Base-by-base conservation (phyloP, 169 alveolate species). In the Plasmodium vinckei region DNA sequence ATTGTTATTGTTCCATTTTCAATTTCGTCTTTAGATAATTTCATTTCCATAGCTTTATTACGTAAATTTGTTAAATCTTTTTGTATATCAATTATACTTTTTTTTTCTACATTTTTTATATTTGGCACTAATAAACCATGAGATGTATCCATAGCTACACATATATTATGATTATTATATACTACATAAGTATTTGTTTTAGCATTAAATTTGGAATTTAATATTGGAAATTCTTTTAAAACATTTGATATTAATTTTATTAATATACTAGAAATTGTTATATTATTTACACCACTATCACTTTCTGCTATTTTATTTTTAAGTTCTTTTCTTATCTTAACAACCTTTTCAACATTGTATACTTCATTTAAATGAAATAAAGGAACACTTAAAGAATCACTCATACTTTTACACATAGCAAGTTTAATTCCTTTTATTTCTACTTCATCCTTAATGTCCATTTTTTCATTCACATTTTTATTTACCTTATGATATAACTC, bases 91-190 rank as follows among this genome's bases (percentile, higher is more conserved):
- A 96, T 60, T 27, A 98, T 88, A 54, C 95, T 90, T 88, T 95
- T 89, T 67, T 95, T 94, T 73, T 97, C 94, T 19, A 97, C 98
- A 89, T 95, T 94, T 87, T 97, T 97, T 53, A 98, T 94, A 87
- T 95, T 96, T 10, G 99, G 99, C 21, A 97, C 99, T 53, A 97
- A 94, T 59, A 98, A 92, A 12, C 99, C 99, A 71, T 93, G 87
- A 17, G 97, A 96, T 5, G 98, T 93, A 72, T 96, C 99, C 57
- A 98, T 94, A 5, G 99, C 99, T 56, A 98, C 91, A 56, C 97
- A 90, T 70, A 98, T 92, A 91, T 98, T 97, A 94, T 98, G 99
- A 56, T 93, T 95, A 72, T 92, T 56, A 73, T 88, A 95, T 44
- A 87, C 59, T 39, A 95, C 95, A 70, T 92, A 94, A 5, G 73